Evolutionary conservation across 352 stramenopile species (phyloP), one percentile per base, ranked within the genome.

Genomic region (Phytophthora kernoviae): DNA sequence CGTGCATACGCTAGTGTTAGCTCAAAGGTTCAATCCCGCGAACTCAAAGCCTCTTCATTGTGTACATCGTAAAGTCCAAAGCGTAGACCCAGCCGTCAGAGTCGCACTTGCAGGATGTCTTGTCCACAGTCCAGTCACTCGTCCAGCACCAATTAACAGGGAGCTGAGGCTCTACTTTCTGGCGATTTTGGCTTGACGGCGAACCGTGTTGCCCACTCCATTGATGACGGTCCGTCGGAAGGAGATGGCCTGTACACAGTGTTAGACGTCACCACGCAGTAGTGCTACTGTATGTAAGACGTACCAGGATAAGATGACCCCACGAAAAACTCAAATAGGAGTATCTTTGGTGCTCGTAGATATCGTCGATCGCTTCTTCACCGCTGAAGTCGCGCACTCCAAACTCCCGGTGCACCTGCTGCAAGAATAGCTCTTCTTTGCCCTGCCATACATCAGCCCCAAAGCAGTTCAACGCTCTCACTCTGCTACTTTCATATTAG

Each of bases 341-440:
- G 63, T 91, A 93, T n/a, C 84, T 75, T 54, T 91, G 73, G 51
- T 93, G 81, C 58, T 93, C 84, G 63, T 91, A 93, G 21, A 90
- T 62, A 34, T 90, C 84, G 59, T 93, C 84, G 6, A 91, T 65
- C 2, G 79, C 81, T 27, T 73, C 61, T 55, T 93, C 79, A 7
- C 79, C 81, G 39, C 75, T 72, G 42, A 91, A 87, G 55, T 93
- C 84, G 11, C 84, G 81, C 40, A 86, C 84, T 20, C 78, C 84
- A 39, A 83, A 82, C 44, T 91, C 70, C 12, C 62, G 62, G 51
- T 93, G 81, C 24, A 91, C 68, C 7, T 62, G 67, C 60, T 88
- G 77, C 40, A 93, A 45, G 45, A 87, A 75, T 49, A 56, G 64
- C 32, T 91, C 81, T 18, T 93, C 84, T 3, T 71, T 58, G 22